These are phyloP conservation scores for Tarenaya hassleriana DNA, from an alignment of 345 rosid genomes.

Conservation along the genomic window DNA sequence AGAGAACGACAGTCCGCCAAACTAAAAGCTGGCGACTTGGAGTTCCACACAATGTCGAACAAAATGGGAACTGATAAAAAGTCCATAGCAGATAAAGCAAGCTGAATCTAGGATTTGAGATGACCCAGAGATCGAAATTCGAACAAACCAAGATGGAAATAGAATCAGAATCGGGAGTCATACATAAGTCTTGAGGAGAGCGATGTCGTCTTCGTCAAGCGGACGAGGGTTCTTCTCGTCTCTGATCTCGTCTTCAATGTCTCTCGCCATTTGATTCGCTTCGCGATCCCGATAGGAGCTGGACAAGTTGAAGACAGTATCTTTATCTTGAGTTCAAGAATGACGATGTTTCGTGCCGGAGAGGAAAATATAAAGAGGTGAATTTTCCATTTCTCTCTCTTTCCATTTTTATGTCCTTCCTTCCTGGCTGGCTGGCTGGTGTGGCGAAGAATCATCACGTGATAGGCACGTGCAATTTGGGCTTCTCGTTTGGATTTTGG, in stretches of 20 bases:
- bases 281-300: slow-evolving; percentile 12
- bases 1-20: background rate
- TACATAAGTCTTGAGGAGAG: slow-evolving; percentile 92
- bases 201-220: slow-evolving; percentile 86
- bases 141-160: background rate
- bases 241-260: slow-evolving; percentile 52
- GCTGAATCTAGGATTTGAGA: slow-evolving; percentile 4
- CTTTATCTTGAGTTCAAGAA: too few species aligned
- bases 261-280: slow-evolving; percentile 31
- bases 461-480: background rate
- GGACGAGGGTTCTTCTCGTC: slow-evolving; percentile 92
- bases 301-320: too few species aligned
- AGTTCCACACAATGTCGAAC: slow-evolving; percentile 4
- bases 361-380: slow-evolving; percentile 17
- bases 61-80: background rate
- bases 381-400: too few species aligned
- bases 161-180: slow-evolving; percentile 13
- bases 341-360: slow-evolving; percentile 16
- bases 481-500: background rate
- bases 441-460: background rate
- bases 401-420: too few species aligned
- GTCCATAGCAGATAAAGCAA: slow-evolving; percentile 1
- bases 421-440: too few species aligned
- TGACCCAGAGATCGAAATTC: background rate
- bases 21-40: background rate